A percentile compares a stretch with the other conserved stretches of the same genome.
Evolutionary conservation across 345 rosid genomes (phyloP).

Genomic region (Cardiospermum halicacabum): DNA sequence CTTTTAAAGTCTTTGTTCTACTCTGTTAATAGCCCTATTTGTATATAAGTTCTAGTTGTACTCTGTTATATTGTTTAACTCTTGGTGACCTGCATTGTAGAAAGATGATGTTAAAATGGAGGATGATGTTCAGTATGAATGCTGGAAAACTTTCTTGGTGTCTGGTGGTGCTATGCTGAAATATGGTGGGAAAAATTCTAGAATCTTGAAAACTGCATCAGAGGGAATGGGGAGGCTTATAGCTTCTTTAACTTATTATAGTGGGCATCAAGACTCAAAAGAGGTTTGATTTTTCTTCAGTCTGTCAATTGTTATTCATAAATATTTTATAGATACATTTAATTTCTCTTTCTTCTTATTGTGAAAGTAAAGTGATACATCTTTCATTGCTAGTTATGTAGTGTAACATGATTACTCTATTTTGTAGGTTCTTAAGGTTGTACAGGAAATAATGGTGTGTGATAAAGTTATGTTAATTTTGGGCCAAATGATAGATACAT

Average conservation of each 20-base stretch:
- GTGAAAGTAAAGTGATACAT: neutral
- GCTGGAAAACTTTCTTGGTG: conserved; percentile 47
- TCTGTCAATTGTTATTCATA: conserved; percentile 1
- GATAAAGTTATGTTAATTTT: conserved; percentile 55
- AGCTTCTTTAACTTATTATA: conserved; percentile 68
- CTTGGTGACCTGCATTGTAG: conserved; percentile 39
- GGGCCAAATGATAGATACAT: conserved; percentile 33
- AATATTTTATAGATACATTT: neutral
- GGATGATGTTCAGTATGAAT: conserved; percentile 45
- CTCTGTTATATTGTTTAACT: conserved; percentile 14
- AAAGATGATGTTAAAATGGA: conserved; percentile 61
- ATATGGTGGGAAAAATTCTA: conserved; percentile 50
- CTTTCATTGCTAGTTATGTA: neutral
- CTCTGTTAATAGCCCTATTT: neutral
- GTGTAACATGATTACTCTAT: conserved; percentile 18
- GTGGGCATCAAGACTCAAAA: conserved; percentile 40
- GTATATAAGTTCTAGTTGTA: conserved; percentile 5
- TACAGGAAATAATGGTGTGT: conserved; percentile 77
- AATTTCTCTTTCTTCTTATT: neutral
- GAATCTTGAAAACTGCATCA: conserved; percentile 56
- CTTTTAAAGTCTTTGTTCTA: neutral
- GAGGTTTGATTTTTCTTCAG: conserved; percentile 40
- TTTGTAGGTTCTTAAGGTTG: conserved; percentile 61
- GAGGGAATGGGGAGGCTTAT: conserved; percentile 64
- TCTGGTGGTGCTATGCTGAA: conserved; percentile 43